phyloP scores from a whole-genome alignment of 2,329 filamentous ascomycete species.

The Diplodia sapinea region DNA sequence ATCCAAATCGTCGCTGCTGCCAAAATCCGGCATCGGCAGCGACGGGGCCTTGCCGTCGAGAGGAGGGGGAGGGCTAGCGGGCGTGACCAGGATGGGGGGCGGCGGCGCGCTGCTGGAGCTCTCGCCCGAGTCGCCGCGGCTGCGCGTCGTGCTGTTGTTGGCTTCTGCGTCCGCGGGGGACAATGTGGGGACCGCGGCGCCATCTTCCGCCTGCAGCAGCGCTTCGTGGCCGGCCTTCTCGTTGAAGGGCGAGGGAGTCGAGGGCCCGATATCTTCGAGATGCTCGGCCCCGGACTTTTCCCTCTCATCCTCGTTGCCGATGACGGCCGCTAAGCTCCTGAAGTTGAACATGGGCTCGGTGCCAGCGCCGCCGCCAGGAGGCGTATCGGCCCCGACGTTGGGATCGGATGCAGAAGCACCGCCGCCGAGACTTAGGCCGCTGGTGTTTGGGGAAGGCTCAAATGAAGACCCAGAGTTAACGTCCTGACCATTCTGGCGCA shows the following conservation, averaged over 20 bases:
- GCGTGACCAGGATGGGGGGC: slow-evolving; percentile 12
- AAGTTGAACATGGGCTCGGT: slow-evolving; percentile 91
- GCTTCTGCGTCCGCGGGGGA: slow-evolving; percentile 3
- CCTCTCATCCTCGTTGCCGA: slow-evolving; percentile 47
- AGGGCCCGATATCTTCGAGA: slow-evolving; percentile 24
- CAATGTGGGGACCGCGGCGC: background rate
- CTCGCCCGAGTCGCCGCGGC: slow-evolving; percentile 27
- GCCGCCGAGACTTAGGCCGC: slow-evolving; percentile 49
- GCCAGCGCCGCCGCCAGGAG: slow-evolving; percentile 58
- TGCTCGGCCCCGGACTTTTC: slow-evolving; percentile 25
- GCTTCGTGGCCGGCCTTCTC: background rate
- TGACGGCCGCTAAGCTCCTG: slow-evolving; percentile 81
- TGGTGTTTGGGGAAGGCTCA: slow-evolving; percentile 60
- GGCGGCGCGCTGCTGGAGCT: slow-evolving; percentile 22
- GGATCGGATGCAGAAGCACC: slow-evolving; percentile 57
- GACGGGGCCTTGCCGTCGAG: slow-evolving; percentile 5
- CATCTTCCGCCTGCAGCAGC: background rate
- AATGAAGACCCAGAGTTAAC: slow-evolving; percentile 51
- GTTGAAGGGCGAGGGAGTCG: background rate
- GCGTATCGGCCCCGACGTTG: slow-evolving; percentile 54
- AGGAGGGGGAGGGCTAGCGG: slow-evolving; percentile 4
- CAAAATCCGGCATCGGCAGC: slow-evolving; percentile 25
- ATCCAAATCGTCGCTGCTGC: background rate
- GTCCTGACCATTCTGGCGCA: slow-evolving; percentile 35
- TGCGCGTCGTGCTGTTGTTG: background rate